Base-by-base conservation (phyloP, 1,284 basidiomycete genomes). In the Cutaneotrichosporon mucoides region DNA sequence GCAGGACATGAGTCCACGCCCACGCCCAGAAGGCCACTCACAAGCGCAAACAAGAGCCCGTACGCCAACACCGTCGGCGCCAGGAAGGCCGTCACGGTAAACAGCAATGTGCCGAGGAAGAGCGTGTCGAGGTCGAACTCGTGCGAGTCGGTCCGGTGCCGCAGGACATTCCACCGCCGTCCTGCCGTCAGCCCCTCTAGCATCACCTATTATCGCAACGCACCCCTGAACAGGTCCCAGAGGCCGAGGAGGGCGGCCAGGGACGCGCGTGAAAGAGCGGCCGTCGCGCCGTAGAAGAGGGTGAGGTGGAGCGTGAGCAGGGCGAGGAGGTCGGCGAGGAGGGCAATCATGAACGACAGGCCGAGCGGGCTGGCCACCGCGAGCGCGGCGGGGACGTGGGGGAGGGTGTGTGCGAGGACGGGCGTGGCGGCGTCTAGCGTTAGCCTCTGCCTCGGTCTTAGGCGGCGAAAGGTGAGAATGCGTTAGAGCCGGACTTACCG, bases 151-250 rank as follows among this genome's bases (percentile, higher is more conserved):
- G 87, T 86, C 35, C 94, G 85, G 35, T 74, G 65, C 49, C 92
- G 84, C 35, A 97, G 80, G 35, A 88, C 83, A 70, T 96, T 96
- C 73, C 85, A 88, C 54, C 91, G 84, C 76, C 90, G 95, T 1
- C 93, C 92, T 92, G 64, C 5, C 9, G 16, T 51, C 36, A 48
- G 47, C 33, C 54, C 40, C 8, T 33, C 9, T 9, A 8, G 5
- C 7, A 35, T 6, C 2, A 3, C 13, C 3, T 12, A 47, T 6
- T n/a, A 5, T 11, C 47, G n/a, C 36, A 42, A 35, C 83, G 47
- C 68, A 88, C 93, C 94, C 76, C 92, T 83, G 73, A 98, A 99
- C n/a, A 99, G 83, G 71, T 93, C 92, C 85, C 91, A 97, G 12
- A 98, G 79, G 0, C 87, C 88, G 37, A 83, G 83, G 7, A 85